Evolutionary conservation across 345 rosid genomes (phyloP).

Genomic region (Citrus hindsii): DNA sequence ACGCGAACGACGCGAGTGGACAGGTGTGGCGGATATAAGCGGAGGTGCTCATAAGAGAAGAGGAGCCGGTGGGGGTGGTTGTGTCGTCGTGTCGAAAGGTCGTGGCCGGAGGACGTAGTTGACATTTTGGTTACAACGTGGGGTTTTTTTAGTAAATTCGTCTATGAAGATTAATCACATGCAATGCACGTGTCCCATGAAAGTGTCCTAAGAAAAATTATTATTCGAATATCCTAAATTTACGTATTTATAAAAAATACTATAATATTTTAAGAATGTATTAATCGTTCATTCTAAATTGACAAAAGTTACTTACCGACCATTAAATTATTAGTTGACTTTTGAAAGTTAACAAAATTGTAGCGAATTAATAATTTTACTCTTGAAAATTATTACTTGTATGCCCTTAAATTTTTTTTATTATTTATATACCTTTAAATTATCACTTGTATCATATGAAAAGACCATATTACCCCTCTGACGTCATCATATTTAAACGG

Average conservation of each 20-base stretch:
- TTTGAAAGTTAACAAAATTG: fast-evolving
- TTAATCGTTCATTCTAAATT: fast-evolving
- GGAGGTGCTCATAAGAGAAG: neutral
- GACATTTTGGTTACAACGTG: neutral
- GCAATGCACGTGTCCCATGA: neutral
- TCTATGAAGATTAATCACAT: neutral
- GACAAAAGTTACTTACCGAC: fast-evolving
- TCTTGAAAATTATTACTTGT: fast-evolving
- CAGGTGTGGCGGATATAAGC: neutral
- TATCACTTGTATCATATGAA: too few species aligned
- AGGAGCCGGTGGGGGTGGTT: neutral
- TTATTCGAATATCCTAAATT: fast-evolving
- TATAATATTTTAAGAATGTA: fast-evolving
- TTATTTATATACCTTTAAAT: too few species aligned
- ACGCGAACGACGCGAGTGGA: neutral
- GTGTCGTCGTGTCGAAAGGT: neutral
- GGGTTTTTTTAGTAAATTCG: too few species aligned
- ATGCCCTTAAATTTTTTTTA: fast-evolving
- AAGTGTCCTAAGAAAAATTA: fast-evolving
- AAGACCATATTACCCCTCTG: fast-evolving
- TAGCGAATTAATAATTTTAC: fast-evolving
- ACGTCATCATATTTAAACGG: too few species aligned
- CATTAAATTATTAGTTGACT: fast-evolving
- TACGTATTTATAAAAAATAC: fast-evolving
- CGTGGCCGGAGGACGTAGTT: neutral